These are phyloP conservation scores for Lolium multiflorum DNA, from an alignment of 176 grass and related monocot species.

Conservation along the genomic window DNA sequence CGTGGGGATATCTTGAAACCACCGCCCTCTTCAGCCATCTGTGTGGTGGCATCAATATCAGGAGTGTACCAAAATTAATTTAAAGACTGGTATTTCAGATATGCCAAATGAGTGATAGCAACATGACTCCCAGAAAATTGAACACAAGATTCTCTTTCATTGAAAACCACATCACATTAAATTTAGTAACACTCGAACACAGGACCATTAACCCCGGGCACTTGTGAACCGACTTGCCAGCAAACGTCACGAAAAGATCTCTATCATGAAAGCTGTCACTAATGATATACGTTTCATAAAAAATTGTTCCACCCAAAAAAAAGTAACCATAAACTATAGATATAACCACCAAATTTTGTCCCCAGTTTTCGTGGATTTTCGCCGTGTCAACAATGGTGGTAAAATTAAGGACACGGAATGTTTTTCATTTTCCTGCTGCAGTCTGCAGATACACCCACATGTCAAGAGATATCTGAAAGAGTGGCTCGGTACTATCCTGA, in stretches of 20 bases:
- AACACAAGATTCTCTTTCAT: not conserved
- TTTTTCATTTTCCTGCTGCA: not conserved
- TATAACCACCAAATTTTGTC: not conserved
- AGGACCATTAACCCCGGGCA: not conserved
- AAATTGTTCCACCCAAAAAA: too few relatives aligned
- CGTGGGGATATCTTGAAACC: not conserved
- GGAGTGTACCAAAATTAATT: slow-evolving; percentile 16
- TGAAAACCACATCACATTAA: not conserved
- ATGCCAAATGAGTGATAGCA: slow-evolving; percentile 4
- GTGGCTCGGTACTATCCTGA: not conserved
- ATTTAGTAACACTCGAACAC: not conserved
- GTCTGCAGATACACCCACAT: not conserved
- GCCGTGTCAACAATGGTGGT: not conserved
- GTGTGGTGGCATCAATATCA: slow-evolving; percentile 14
- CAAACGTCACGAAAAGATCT: not conserved
- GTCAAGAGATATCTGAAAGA: not conserved
- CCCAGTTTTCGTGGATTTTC: not conserved
- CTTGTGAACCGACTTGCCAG: not conserved
- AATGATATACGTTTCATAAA: not conserved
- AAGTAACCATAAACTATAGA: too few relatives aligned
- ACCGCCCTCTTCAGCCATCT: not conserved
- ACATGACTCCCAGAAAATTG: slow-evolving; percentile 1
- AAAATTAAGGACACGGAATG: not conserved
- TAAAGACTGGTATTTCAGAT: slow-evolving; percentile 32
- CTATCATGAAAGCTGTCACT: not conserved